phyloP scores from a whole-genome alignment of 2,329 filamentous ascomycete species.

The Graphilbum sp. region DNA sequence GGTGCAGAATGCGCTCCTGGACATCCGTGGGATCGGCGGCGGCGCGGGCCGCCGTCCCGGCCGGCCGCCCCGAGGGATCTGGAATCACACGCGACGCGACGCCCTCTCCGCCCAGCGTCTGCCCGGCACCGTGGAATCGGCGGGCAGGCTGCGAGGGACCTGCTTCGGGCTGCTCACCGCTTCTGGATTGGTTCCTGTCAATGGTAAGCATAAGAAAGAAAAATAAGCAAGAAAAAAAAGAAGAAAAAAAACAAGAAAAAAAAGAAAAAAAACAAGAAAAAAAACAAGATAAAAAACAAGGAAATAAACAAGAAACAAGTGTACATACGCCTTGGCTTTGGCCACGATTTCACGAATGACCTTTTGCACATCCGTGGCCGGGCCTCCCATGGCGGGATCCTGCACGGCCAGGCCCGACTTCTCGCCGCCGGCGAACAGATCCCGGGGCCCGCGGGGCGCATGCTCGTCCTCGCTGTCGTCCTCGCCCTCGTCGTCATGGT shows the following conservation, averaged over 20 bases:
- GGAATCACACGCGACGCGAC: conserved; percentile 51
- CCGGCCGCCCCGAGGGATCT: conserved; percentile 30
- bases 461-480: conserved; percentile 40
- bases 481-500: conserved; percentile 39
- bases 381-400: conserved; percentile 27
- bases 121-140: conserved; percentile 53
- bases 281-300: too few relatives aligned
- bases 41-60: conserved; percentile 12
- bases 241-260: conserved; percentile 2
- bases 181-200: conserved; percentile 1
- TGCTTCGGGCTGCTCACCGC: conserved; percentile 21
- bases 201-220: too few relatives aligned
- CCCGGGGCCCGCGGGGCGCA: conserved; percentile 40
- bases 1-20: conserved; percentile 54
- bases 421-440: conserved; percentile 71
- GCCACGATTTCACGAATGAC: conserved; percentile 48
- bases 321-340: conserved; percentile 40
- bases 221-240: conserved; percentile 7
- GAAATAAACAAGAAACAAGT: conserved; percentile 7
- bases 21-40: conserved; percentile 22
- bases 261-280: conserved; percentile 7
- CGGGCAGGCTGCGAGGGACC: conserved; percentile 26
- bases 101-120: conserved; percentile 66
- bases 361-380: conserved; percentile 31
- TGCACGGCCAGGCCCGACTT: conserved; percentile 61